Evolutionary conservation across 345 rosid genomes (phyloP).

Genomic region (Eucalyptus curtisii): DNA sequence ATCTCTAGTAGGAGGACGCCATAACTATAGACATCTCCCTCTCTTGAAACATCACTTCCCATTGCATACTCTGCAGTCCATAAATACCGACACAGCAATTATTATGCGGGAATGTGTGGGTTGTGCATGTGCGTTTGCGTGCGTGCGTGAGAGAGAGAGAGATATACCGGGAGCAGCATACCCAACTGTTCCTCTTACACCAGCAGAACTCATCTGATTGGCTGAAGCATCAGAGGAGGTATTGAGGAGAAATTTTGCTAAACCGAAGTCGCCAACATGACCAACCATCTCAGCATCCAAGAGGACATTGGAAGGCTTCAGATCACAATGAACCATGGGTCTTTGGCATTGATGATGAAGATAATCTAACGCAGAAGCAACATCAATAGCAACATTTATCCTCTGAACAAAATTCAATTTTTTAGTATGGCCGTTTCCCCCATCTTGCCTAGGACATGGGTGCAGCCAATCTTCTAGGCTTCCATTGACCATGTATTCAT

Average conservation of each 20-base stretch:
- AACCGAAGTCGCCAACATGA: background rate
- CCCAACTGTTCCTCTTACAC: background rate
- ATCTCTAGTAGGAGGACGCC: conserved; percentile 13
- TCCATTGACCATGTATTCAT: background rate
- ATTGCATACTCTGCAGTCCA: conserved; percentile 10
- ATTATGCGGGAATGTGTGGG: background rate
- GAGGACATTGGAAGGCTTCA: background rate
- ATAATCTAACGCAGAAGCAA: background rate
- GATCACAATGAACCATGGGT: conserved; percentile 6
- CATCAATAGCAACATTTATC: background rate
- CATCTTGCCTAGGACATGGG: background rate
- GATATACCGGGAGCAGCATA: background rate
- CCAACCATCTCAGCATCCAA: background rate
- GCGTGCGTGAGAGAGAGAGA: fast-evolving
- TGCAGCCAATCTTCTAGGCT: background rate
- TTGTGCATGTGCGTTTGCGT: background rate
- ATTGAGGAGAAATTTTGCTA: background rate
- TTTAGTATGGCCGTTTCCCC: fast-evolving
- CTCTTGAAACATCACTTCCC: conserved; percentile 1
- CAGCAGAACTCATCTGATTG: background rate
- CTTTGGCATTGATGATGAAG: background rate
- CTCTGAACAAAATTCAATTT: background rate
- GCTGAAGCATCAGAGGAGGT: background rate
- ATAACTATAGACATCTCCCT: conserved; percentile 13
- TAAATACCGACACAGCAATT: background rate